Base-by-base conservation (phyloP, 768 basidiomycete species). In the Leccinum longicurvipes region DNA sequence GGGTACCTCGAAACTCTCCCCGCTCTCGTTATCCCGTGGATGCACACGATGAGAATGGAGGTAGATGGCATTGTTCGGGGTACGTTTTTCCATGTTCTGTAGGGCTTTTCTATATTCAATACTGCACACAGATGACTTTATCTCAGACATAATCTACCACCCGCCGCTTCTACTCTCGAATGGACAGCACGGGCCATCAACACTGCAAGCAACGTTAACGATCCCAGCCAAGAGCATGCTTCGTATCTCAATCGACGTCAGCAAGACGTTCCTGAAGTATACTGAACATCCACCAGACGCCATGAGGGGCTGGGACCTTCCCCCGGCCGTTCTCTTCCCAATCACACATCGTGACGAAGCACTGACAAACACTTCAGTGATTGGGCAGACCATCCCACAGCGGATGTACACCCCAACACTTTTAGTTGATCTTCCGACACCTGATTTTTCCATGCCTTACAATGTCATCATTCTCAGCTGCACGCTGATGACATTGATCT, bases 371-470 rank as follows among this genome's bases (percentile, higher is more conserved):
- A 25, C 11, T 15, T 65, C 57, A 9, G 28, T 21, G 32, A 24
- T 14, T 0, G 41, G 10, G 7, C 36, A 17, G 12, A 58, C 48
- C 23, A 61, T 70, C 47, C 68, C 51, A 3, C 44, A 55, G 39
- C 64, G 86, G 45, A 79, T 97, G 46, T 96, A 96, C 71, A 93
- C 92, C 2, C 78, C 83, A 0, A 80, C 86, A 9, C 78, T 96
- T 24, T 83, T 98, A 34, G 83, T 95, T 45, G 93, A 95, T 70
- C 81, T 97, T n/a, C 89, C 96, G n/a, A 93, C 93, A 32, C 97
- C 96, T 0, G 97, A 98, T 71, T 98, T 98, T 70, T 94, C 91
- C 71, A 98, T 98, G 97, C 97, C 97, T 1, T 98, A 98, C 76
- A 99, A 98, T 74, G 96, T 98, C 47, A 98, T 98, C 72, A 98